phyloP scores from a whole-genome alignment of 139 green algal genomes.

The Chlamydomonas sp. region DNA sequence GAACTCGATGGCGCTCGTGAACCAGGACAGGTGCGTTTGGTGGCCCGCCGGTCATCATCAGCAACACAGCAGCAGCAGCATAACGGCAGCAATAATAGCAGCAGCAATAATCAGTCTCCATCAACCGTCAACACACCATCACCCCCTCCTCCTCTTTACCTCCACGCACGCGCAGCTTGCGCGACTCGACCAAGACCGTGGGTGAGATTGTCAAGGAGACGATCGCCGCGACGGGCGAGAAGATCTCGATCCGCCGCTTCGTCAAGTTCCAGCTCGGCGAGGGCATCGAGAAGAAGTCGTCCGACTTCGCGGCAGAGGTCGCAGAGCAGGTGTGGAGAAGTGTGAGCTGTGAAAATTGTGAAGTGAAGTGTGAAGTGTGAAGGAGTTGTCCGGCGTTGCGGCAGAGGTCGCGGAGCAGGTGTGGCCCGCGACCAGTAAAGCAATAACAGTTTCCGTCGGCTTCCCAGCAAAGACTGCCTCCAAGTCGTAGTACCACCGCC shows the following conservation, averaged over 20 bases:
- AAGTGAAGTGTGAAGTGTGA: constrained; percentile 77
- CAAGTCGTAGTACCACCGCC: too few relatives aligned
- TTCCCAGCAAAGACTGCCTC: too few relatives aligned
- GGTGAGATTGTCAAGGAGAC: constrained; percentile 82
- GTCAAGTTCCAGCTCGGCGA: constrained; percentile 77
- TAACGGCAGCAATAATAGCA: too few relatives aligned
- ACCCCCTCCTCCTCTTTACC: too few relatives aligned
- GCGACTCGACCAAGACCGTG: constrained; percentile 57
- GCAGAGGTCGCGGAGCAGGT: constrained; percentile 83
- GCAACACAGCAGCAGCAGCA: too few relatives aligned
- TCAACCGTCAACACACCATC: too few relatives aligned
- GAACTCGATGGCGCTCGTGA: constrained; percentile 50
- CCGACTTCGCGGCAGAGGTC: constrained; percentile 83
- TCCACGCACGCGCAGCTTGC: too few relatives aligned
- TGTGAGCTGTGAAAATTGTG: neutral
- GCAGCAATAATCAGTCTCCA: too few relatives aligned
- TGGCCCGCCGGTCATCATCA: too few relatives aligned
- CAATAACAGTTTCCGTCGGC: too few relatives aligned
- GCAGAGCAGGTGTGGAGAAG: constrained; percentile 74
- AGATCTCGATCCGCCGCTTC: constrained; percentile 83
- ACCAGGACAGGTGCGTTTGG: too few relatives aligned
- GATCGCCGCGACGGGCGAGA: constrained; percentile 83
- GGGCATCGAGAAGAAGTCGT: constrained; percentile 73
- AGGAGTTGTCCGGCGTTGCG: constrained; percentile 72
- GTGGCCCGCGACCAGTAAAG: too few relatives aligned